A percentile compares a stretch with the other conserved stretches of the same genome.
phyloP scores from a whole-genome alignment of 192 early-diverging fungal genomes.

The Coemansia sp. region DNA sequence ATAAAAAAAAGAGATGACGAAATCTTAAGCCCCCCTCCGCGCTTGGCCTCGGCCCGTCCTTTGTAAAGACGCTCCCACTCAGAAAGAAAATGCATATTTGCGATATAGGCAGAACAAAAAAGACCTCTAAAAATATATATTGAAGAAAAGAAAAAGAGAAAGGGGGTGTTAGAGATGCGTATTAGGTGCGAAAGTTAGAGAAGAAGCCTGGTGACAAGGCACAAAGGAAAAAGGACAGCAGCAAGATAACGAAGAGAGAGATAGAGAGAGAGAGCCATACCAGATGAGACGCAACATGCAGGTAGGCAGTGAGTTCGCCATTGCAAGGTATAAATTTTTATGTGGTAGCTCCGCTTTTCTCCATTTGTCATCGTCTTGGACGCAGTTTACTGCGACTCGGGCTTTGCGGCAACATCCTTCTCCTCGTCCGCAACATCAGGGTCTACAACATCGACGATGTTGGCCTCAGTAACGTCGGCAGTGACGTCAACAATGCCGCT shows the following conservation, averaged over 20 bases:
- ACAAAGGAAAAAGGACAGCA: neutral
- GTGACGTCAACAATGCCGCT: neutral
- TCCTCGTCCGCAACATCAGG: constrained; percentile 9
- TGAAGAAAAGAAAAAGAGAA: neutral
- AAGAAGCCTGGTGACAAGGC: neutral
- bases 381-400: constrained; percentile 5
- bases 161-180: constrained; percentile 2
- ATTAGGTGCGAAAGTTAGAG: neutral
- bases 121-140: neutral
- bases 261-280: neutral
- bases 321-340: neutral
- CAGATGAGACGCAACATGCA: neutral
- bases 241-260: neutral
- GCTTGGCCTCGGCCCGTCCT: neutral
- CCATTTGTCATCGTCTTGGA: neutral
- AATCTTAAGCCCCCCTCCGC: neutral
- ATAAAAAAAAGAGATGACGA: neutral
- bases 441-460: constrained; percentile 13
- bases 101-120: neutral
- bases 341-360: neutral
- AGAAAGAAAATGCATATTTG: neutral
- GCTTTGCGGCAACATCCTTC: constrained; percentile 12
- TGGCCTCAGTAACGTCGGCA: neutral
- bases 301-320: neutral
- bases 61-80: neutral